Base-by-base conservation (phyloP, 345 rosid species). In the Melastoma malabathricum region DNA sequence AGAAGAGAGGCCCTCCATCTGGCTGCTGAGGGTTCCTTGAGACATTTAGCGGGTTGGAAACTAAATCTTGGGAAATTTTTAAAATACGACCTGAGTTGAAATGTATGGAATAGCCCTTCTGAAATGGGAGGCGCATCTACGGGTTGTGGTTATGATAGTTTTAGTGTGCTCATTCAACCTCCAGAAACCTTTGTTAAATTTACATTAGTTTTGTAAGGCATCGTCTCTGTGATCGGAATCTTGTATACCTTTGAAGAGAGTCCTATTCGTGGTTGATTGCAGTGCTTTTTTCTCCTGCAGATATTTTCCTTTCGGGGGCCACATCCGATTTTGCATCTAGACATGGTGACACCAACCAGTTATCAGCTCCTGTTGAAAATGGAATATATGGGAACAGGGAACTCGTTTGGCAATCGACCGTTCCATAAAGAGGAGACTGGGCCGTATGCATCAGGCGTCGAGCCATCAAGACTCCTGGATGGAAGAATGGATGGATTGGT, bases 21-120 rank as follows among this genome's bases (percentile, higher is more conserved):
- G 64, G 95, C 99, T 17, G 87, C 99, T 47, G 97, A 81, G 65
- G 68, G 47, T 73, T 88, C 94, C 50, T 59, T 93, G 29, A 77
- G 77, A 60, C 62, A 70, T 48, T 78, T 88, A 60, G 90, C 99
- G 46, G 63, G 99, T 93, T 64, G 69, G 80, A 62, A 52, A 3
- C 63, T 52, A 44, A 58, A 22, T 43, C n/a, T 52, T n/a, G 56
- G 38, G 25, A 41, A 47, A 29, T 15, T 7, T 18, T 19, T 19
- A 15, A 51, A 18, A 15, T 19, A 13, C 44, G 15, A 43, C 44
- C 46, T 31, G 4, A 31, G 7, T 31, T 31, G 38, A 31, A 31
- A 31, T 5, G 38, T 31, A 2, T 9, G 10, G 38, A 31, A 31
- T 31, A 31, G 38, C 38, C 10, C 10, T 9, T 31, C 38, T 31